Conservation (phyloP, 2,329 filamentous ascomycete species). For the Phaeosphaeria sp. region DNA sequence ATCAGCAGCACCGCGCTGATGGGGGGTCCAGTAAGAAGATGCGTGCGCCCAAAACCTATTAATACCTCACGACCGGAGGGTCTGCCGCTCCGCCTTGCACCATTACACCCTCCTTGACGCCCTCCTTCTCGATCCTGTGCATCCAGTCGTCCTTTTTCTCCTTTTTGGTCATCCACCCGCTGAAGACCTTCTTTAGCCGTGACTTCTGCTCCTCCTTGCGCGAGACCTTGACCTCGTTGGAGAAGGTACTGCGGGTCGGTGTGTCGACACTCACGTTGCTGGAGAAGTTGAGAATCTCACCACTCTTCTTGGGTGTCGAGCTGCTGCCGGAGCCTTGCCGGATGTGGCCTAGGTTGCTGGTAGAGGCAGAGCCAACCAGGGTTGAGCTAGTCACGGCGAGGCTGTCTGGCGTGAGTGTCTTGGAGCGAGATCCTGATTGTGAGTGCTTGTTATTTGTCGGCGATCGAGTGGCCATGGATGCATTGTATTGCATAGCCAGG, state of each 20-base stretch:
- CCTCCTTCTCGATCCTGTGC: conserved; percentile 50
- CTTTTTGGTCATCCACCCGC: conserved; percentile 45
- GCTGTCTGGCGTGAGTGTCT: conserved; percentile 17
- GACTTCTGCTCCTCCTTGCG: conserved; percentile 38
- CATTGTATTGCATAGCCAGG: conserved; percentile 30
- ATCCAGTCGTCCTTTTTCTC: conserved; percentile 51
- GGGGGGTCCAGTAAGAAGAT: not conserved
- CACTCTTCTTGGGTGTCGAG: conserved; percentile 26
- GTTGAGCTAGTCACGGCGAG: conserved; percentile 18
- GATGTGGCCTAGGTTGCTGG: conserved; percentile 27
- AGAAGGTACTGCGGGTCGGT: conserved; percentile 11
- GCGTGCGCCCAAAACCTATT: conserved; percentile 5
- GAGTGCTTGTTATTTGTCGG: conserved; percentile 23
- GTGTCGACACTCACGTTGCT: conserved; percentile 41
- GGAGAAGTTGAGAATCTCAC: conserved; percentile 39
- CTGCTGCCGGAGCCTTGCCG: conserved; percentile 20
- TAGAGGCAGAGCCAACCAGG: conserved; percentile 35
- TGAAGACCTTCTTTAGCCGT: conserved; percentile 44
- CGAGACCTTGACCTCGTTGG: conserved; percentile 23
- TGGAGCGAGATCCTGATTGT: conserved; percentile 13
- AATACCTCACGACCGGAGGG: conserved; percentile 45
- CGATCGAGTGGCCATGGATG: conserved; percentile 21
- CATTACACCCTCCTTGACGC: conserved; percentile 49
- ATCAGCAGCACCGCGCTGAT: conserved; percentile 1
- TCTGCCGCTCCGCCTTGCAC: conserved; percentile 37